Evolutionary conservation across 1,284 basidiomycete genomes (phyloP), one percentile per base, ranked within the genome.

Genomic region (Pseudozyma sp.): DNA sequence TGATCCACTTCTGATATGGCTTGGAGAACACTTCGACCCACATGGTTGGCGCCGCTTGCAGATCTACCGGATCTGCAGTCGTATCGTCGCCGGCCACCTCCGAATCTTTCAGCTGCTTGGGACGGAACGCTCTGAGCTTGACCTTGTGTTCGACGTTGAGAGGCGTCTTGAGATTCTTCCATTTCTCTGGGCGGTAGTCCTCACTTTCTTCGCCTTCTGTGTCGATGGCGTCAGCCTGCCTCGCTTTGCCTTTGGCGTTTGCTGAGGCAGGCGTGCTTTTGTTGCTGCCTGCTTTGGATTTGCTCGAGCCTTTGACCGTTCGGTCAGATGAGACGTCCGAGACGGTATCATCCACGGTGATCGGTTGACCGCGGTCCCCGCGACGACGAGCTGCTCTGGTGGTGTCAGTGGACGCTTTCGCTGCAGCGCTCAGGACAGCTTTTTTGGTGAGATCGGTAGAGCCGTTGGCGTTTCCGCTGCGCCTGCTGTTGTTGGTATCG

Each of bases 11-110:
- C 47, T 89, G 90, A 85, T 97, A 94, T 1, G 94, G 90, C 17
- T 93, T 90, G 31, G 93, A 95, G 85, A 95, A 99, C 0, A 97
- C 93, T 85, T 99, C 97, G 1, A 93, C 94, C 97, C 96, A 99
- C 85, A 95, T 94, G 3, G 96, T 91, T 0, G 96, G 97, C 1
- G 94, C 92, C n/a, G 81, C 83, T 5, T 66, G 59, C 43, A 77
- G 35, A 54, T 84, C 81, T 29, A 83, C 64, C 0, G 77, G 79
- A 43, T 87, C 86, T 30, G 86, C 70, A 7, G 78, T 71, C 9
- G 46, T 46, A 16, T 66, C 62, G 33, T 73, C 65, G 3, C 73
- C 63, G 2, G 63, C 68, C 5, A 81, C 55, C 35, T 76, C 78
- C 3, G 69, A 72, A 29, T 61, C 53, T 42, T 78, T 81, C 35